These are phyloP conservation scores for Chromera velia DNA, from an alignment of 73 alveolate species.

Conservation along the genomic window DNA sequence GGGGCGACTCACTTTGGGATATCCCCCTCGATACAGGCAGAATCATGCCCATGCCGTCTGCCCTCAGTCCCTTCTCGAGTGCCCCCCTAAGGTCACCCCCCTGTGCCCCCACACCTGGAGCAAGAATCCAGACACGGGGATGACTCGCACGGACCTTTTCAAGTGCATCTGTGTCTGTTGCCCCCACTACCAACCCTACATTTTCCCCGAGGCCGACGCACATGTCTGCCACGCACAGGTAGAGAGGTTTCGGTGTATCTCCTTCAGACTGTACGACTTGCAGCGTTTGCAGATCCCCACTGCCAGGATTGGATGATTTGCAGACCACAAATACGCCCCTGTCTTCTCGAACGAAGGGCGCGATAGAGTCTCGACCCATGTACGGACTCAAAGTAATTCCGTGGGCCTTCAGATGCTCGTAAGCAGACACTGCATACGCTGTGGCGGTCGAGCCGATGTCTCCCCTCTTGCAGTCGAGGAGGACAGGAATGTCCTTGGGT, in stretches of 20 bases:
- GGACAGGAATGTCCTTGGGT: background rate
- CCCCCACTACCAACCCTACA: constrained; percentile 7
- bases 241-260: too few relatives aligned
- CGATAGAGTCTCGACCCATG: constrained; percentile 6
- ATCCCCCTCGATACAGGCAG: constrained; percentile 37
- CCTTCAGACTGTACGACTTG: too few relatives aligned
- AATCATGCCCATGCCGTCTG: constrained; percentile 28
- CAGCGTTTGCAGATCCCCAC: background rate
- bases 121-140: constrained; percentile 19
- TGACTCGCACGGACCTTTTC: constrained; percentile 3
- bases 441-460: background rate
- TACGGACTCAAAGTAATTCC: constrained; percentile 36
- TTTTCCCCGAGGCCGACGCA: too few relatives aligned
- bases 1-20: constrained; percentile 18
- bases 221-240: too few relatives aligned
- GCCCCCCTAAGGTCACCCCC: constrained; percentile 25
- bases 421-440: constrained; percentile 27
- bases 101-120: constrained; percentile 37
- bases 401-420: constrained; percentile 9
- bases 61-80: constrained; percentile 7
- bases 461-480: background rate
- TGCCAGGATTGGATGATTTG: constrained; percentile 36
- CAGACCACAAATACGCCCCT: constrained; percentile 31
- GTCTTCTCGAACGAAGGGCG: background rate
- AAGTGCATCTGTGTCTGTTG: constrained; percentile 37